Evolutionary conservation across 1,139 yeast genomes (phyloP).

Genomic region (Debaryomyces sp.): DNA sequence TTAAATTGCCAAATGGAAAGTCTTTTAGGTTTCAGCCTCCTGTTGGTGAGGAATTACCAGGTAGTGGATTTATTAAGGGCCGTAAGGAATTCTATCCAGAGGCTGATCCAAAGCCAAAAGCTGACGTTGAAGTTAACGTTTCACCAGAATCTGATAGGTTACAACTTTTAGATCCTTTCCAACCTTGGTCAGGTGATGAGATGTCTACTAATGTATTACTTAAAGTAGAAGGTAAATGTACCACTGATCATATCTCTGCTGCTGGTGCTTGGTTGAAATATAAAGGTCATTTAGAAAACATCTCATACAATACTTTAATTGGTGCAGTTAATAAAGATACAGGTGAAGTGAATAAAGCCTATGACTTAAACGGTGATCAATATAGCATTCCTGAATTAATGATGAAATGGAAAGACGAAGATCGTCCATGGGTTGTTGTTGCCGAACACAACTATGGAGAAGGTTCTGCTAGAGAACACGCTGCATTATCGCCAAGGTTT

Average conservation of each 20-base stretch:
- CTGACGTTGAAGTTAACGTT: slow-evolving; percentile 69
- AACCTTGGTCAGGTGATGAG: slow-evolving; percentile 85
- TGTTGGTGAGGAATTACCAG: slow-evolving; percentile 82
- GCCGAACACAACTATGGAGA: slow-evolving; percentile 99
- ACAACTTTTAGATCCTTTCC: slow-evolving; percentile 86
- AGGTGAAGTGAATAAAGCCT: slow-evolving; percentile 90
- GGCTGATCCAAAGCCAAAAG: slow-evolving; percentile 70
- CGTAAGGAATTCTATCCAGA: slow-evolving; percentile 85
- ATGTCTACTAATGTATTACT: slow-evolving; percentile 71
- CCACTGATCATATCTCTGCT: slow-evolving; percentile 97
- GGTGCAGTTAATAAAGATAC: slow-evolving; percentile 98
- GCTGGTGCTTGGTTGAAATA: slow-evolving; percentile 99
- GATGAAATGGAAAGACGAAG: slow-evolving; percentile 90
- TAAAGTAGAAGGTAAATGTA: slow-evolving; percentile 96
- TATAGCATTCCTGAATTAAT: slow-evolving; percentile 92
- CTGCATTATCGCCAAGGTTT: slow-evolving; percentile 93
- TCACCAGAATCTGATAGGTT: slow-evolving; percentile 74
- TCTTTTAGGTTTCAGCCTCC: slow-evolving; percentile 78
- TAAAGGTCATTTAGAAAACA: slow-evolving; percentile 96
- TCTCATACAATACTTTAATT: slow-evolving; percentile 90
- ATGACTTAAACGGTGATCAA: slow-evolving; percentile 79
- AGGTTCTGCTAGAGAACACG: slow-evolving; percentile 99
- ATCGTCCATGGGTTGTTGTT: slow-evolving; percentile 88
- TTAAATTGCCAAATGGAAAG: slow-evolving; percentile 65
- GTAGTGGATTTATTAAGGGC: slow-evolving; percentile 78